These are phyloP conservation scores for Trifolium pratense DNA, from an alignment of 306 rosid species.

Conservation along the genomic window DNA sequence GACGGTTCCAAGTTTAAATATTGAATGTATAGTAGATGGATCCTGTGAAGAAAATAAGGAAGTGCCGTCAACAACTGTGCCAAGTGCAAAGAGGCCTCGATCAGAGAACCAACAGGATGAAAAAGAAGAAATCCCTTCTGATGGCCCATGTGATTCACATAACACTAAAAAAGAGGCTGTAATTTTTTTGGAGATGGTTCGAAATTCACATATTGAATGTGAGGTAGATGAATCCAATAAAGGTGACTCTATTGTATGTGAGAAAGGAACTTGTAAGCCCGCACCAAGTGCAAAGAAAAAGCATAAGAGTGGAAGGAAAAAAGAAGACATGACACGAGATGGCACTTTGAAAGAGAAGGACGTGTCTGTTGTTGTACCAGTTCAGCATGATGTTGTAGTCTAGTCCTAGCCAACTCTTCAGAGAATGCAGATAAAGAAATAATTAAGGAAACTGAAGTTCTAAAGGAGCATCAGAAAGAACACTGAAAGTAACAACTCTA, in stretches of 20 bases:
- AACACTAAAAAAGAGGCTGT: slow-evolving; percentile 31
- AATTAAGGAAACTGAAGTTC: slow-evolving; percentile 45
- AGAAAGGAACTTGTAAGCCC: no score
- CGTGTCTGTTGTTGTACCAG: slow-evolving; percentile 39
- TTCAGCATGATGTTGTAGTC: slow-evolving; percentile 37
- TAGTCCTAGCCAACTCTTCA: slow-evolving; percentile 36
- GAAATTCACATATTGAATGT: slow-evolving; percentile 18
- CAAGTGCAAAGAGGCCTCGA: slow-evolving; percentile 41
- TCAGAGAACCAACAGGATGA: slow-evolving; percentile 31
- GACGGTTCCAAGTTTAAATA: slow-evolving; percentile 21
- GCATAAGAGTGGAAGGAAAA: slow-evolving; percentile 36
- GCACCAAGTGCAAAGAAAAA: slow-evolving; percentile 36
- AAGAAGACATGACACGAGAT: background rate
- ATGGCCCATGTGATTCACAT: slow-evolving; percentile 2
- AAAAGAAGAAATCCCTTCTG: slow-evolving; percentile 31
- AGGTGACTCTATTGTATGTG: no score
- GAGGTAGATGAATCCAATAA: slow-evolving; percentile 35
- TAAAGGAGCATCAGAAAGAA: slow-evolving; percentile 43
- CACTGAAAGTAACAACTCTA: slow-evolving; percentile 23
- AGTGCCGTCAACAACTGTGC: slow-evolving; percentile 14
- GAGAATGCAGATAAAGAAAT: slow-evolving; percentile 42
- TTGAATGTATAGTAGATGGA: slow-evolving; percentile 33
- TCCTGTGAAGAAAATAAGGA: slow-evolving; percentile 24
- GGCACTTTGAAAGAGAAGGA: slow-evolving; percentile 30
- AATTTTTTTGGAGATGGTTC: slow-evolving; percentile 26